Evolutionary conservation across 306 rosid species (phyloP).

Genomic region (Biancaea sappan): DNA sequence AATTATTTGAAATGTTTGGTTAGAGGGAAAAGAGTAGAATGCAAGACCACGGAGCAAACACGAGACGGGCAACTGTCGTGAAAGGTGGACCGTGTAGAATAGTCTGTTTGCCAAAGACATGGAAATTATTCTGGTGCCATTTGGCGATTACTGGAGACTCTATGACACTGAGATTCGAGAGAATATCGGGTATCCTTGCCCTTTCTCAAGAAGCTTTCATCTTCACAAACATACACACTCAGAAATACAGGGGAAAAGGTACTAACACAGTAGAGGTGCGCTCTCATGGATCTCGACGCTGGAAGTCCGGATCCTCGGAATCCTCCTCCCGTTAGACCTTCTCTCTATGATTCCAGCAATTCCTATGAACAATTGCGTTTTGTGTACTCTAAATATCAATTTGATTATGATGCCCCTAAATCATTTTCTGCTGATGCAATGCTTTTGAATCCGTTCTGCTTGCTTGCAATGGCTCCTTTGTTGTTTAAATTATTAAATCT

Average conservation of each 20-base stretch:
- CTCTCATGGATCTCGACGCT: slow-evolving; percentile 50
- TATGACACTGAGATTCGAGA: background rate
- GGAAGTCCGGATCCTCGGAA: slow-evolving; percentile 35
- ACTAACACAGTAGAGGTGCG: background rate
- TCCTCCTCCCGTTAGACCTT: slow-evolving; percentile 32
- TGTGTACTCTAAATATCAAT: background rate
- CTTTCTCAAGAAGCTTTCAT: background rate
- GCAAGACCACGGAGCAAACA: background rate
- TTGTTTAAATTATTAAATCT: background rate
- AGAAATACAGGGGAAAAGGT: background rate
- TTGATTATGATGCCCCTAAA: background rate
- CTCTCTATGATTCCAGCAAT: background rate
- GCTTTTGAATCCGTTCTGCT: background rate
- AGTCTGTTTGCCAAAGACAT: background rate
- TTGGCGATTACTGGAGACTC: background rate
- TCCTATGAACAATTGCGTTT: background rate
- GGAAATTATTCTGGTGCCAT: background rate
- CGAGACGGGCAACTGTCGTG: background rate
- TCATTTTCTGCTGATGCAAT: background rate
- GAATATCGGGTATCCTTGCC: background rate
- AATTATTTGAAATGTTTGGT: too few species aligned
- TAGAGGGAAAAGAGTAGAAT: background rate
- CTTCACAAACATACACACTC: background rate
- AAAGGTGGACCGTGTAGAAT: background rate
- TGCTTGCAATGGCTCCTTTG: background rate